These are phyloP conservation scores for Capillidium heterosporum DNA, from an alignment of 371 early-diverging fungal species.

Conservation along the genomic window DNA sequence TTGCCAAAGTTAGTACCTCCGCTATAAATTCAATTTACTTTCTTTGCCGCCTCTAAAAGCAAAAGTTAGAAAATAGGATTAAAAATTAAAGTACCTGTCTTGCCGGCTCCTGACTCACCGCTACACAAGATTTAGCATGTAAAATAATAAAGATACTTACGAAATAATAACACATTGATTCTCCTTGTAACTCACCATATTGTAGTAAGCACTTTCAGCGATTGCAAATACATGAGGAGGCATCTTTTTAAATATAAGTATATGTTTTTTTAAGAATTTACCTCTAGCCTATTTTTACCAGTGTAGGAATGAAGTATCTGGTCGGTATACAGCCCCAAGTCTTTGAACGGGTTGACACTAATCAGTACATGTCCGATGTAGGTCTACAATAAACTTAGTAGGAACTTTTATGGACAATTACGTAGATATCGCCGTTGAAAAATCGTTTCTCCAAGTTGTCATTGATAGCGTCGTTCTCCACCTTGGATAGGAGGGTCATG, in stretches of 20 bases:
- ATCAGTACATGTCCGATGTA: constrained; percentile 79
- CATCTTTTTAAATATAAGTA: constrained; percentile 24
- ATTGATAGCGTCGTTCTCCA: constrained; percentile 69
- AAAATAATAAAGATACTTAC: constrained; percentile 9
- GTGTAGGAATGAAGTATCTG: constrained; percentile 47
- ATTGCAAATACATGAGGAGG: constrained; percentile 78
- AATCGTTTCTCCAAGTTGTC: constrained; percentile 71
- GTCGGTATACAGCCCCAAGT: constrained; percentile 65
- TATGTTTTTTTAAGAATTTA: constrained; percentile 11
- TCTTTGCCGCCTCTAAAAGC: constrained; percentile 68
- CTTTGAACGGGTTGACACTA: constrained; percentile 74
- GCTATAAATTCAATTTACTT: constrained; percentile 12
- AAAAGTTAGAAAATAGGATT: background rate
- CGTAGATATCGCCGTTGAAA: constrained; percentile 67
- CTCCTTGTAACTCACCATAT: constrained; percentile 92
- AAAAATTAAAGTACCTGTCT: constrained; percentile 39
- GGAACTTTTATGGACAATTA: constrained; percentile 11
- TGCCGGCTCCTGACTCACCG: constrained; percentile 83
- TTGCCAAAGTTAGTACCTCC: background rate
- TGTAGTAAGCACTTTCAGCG: constrained; percentile 69
- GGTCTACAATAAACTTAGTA: constrained; percentile 25
- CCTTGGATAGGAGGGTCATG: constrained; percentile 73
- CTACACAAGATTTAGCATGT: constrained; percentile 14
- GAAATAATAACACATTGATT: constrained; percentile 95
- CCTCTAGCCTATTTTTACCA: constrained; percentile 71